Percentiles rank a stretch among this genome's conserved stretches.
These are phyloP conservation scores for Populus ilicifolia DNA, from an alignment of 345 rosid genomes.

Conservation along the genomic window DNA sequence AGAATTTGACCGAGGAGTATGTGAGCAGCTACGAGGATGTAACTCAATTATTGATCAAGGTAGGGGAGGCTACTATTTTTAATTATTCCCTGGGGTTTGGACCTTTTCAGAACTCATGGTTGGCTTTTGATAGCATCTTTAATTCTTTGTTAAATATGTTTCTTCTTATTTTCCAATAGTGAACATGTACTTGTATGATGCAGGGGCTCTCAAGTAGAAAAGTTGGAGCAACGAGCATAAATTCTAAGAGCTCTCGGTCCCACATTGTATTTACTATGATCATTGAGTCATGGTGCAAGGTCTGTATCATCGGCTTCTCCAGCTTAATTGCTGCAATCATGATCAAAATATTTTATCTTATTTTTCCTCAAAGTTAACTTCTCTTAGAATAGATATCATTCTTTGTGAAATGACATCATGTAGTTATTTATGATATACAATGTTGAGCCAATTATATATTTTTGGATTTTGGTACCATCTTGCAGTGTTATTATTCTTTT, in stretches of 20 bases:
- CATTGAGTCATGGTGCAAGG: conserved; percentile 84
- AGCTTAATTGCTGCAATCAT: neutral
- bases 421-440: too few relatives aligned
- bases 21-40: conserved; percentile 81
- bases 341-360: too few relatives aligned
- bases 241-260: conserved; percentile 95
- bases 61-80: conserved; percentile 21
- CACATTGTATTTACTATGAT: conserved; percentile 70
- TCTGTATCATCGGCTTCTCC: conserved; percentile 21
- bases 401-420: too few relatives aligned
- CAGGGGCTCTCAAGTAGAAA: conserved; percentile 94
- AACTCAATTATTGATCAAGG: conserved; percentile 86
- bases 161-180: neutral
- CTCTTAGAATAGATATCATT: too few relatives aligned
- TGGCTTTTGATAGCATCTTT: neutral
- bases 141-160: neutral
- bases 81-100: too few relatives aligned
- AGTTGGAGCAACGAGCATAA: conserved; percentile 91
- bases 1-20: conserved; percentile 82
- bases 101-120: neutral
- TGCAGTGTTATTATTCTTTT: neutral
- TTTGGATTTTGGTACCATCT: too few relatives aligned
- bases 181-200: neutral
- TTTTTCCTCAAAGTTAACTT: too few relatives aligned
- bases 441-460: too few relatives aligned